A percentile compares a stretch with the other conserved stretches of the same genome.
These are phyloP conservation scores for Neurospora tetrasperma DNA, from an alignment of 495 filamentous ascomycete species.

Conservation along the genomic window DNA sequence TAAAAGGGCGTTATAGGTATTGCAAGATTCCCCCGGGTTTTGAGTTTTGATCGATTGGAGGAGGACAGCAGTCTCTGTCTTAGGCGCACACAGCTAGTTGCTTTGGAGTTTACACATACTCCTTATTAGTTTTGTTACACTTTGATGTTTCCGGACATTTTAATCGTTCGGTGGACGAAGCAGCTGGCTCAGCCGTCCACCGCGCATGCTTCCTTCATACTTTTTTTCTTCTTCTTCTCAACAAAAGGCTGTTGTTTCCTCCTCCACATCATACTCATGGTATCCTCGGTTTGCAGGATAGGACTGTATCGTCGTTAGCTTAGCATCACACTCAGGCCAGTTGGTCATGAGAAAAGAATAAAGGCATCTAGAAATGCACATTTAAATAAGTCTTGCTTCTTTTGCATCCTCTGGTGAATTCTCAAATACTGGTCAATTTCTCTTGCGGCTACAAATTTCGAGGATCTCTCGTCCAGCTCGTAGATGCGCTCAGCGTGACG, in stretches of 20 bases:
- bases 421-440: not conserved
- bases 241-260: not conserved
- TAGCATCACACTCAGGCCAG: not conserved
- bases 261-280: not conserved
- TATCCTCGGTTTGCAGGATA: not conserved
- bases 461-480: not conserved
- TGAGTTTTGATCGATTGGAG: not conserved
- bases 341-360: not conserved
- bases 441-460: not conserved
- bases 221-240: not conserved
- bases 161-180: not conserved
- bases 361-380: not conserved
- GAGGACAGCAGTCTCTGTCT: not conserved
- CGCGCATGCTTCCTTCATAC: not conserved
- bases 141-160: not conserved
- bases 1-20: not conserved
- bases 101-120: not conserved
- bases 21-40: not conserved
- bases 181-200: not conserved
- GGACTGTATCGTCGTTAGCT: not conserved
- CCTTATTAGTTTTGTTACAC: not conserved
- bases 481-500: not conserved
- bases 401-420: not conserved
- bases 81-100: not conserved
- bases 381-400: not conserved